Conservation (phyloP, 768 basidiomycete genomes). For the Dentipellis fragilis region DNA sequence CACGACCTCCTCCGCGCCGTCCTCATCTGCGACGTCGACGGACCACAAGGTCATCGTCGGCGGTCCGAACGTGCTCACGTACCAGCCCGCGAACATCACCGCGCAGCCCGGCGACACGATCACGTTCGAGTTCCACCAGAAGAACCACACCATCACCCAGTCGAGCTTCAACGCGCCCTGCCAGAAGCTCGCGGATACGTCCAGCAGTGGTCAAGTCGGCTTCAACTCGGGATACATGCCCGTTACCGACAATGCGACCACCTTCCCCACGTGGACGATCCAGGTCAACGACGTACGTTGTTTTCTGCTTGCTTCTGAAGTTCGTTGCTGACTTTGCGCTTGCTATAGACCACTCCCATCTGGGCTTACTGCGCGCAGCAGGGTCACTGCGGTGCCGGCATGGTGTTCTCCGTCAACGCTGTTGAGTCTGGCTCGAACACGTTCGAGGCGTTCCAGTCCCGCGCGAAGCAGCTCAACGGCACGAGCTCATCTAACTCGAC, state of each 20-base stretch:
- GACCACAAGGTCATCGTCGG: slow-evolving; percentile 24
- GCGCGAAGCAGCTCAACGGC: slow-evolving; percentile 35
- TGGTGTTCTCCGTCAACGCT: slow-evolving; percentile 53
- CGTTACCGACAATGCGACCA: slow-evolving; percentile 31
- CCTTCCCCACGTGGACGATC: slow-evolving; percentile 43
- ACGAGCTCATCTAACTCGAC: slow-evolving; percentile 16
- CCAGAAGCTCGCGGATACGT: slow-evolving; percentile 29
- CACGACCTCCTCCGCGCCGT: not conserved
- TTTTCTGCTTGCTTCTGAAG: not conserved
- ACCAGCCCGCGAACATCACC: slow-evolving; percentile 24
- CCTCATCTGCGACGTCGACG: slow-evolving; percentile 15
- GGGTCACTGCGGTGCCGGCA: slow-evolving; percentile 44
- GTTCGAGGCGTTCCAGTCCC: slow-evolving; percentile 41
- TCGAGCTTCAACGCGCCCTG: slow-evolving; percentile 27
- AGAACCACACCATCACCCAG: slow-evolving; percentile 30
- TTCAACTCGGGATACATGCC: slow-evolving; percentile 36
- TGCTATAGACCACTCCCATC: slow-evolving; percentile 36
- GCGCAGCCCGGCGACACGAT: slow-evolving; percentile 28
- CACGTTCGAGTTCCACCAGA: slow-evolving; percentile 30
- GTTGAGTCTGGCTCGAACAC: slow-evolving; percentile 38
- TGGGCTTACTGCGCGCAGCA: slow-evolving; percentile 46
- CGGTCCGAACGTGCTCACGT: slow-evolving; percentile 16
- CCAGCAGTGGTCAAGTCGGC: slow-evolving; percentile 32
- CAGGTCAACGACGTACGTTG: slow-evolving; percentile 38
- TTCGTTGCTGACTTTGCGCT: not conserved